A percentile compares a stretch with the other conserved stretches of the same genome.
phyloP scores from a whole-genome alignment of 2,329 filamentous ascomycete species.

The Colletotrichum chrysophilum region DNA sequence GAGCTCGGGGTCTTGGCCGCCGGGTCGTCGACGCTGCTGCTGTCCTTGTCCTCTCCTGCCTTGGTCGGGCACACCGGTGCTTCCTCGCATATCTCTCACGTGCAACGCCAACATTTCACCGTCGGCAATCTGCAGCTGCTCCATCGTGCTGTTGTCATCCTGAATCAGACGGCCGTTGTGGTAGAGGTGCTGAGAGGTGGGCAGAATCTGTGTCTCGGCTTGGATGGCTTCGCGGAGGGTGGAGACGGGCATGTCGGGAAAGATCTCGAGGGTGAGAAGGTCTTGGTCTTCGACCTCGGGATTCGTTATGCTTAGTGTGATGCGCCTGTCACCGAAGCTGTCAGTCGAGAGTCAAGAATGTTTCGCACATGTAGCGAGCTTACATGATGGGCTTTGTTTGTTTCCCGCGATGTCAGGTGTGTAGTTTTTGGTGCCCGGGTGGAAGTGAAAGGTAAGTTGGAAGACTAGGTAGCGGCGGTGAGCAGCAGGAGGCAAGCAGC shows the following conservation, averaged over 20 bases:
- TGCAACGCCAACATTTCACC: constrained; percentile 93
- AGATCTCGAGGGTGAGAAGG: constrained; percentile 82
- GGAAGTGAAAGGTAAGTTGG: background rate
- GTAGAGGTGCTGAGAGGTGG: constrained; percentile 81
- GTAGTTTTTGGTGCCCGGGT: background rate
- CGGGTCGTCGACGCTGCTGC: constrained; percentile 35
- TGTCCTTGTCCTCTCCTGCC: constrained; percentile 42
- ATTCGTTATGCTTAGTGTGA: constrained; percentile 85
- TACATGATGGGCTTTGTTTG: constrained; percentile 13
- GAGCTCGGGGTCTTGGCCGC: constrained; percentile 74
- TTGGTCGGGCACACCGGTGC: constrained; percentile 41
- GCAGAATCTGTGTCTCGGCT: constrained; percentile 78
- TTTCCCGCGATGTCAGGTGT: background rate
- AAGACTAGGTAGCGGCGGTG: background rate
- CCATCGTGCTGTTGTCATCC: constrained; percentile 80
- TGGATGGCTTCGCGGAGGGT: constrained; percentile 89
- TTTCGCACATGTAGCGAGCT: background rate
- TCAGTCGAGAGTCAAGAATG: background rate
- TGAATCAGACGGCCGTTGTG: constrained; percentile 82
- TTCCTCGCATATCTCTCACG: constrained; percentile 66
- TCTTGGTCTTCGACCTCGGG: constrained; percentile 69
- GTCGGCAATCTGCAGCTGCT: constrained; percentile 80
- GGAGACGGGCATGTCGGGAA: constrained; percentile 80
- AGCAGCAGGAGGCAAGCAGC: background rate
- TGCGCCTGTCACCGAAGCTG: constrained; percentile 65